Percentiles rank a stretch among this genome's conserved stretches.
phyloP scores from a whole-genome alignment of 768 basidiomycete species.

The Lactifluus volemus region DNA sequence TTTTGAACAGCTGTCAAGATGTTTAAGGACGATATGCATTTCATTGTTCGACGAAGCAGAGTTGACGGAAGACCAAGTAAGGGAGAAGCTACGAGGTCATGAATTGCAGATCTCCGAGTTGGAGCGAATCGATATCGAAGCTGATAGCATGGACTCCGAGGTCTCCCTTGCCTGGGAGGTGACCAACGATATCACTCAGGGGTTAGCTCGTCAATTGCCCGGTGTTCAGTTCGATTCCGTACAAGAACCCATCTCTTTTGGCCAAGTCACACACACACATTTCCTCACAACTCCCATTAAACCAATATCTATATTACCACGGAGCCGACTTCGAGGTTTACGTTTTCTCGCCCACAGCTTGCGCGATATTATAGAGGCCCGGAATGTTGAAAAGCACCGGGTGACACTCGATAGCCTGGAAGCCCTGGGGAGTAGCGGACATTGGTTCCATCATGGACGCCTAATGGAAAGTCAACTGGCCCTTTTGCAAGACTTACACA shows the following conservation, averaged over 20 bases:
- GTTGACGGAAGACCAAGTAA: neutral
- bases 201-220: neutral
- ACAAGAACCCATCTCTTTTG: fast-evolving
- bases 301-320: neutral
- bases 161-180: too few species aligned
- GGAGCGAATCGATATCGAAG: too few species aligned
- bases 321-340: neutral
- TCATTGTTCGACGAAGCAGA: neutral
- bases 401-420: neutral
- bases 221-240: neutral
- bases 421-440: too few species aligned
- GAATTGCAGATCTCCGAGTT: too few species aligned
- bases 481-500: neutral
- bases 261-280: neutral
- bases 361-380: neutral
- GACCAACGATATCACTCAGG: too few species aligned
- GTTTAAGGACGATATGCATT: neutral
- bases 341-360: neutral
- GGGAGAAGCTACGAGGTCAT: too few species aligned
- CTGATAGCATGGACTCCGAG: too few species aligned
- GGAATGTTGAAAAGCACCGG: neutral
- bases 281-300: neutral
- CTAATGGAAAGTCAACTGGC: neutral
- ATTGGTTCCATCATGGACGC: neutral
- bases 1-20: neutral